Evolutionary conservation across 78 protist species (phyloP).

Genomic region (Bodo saltans): DNA sequence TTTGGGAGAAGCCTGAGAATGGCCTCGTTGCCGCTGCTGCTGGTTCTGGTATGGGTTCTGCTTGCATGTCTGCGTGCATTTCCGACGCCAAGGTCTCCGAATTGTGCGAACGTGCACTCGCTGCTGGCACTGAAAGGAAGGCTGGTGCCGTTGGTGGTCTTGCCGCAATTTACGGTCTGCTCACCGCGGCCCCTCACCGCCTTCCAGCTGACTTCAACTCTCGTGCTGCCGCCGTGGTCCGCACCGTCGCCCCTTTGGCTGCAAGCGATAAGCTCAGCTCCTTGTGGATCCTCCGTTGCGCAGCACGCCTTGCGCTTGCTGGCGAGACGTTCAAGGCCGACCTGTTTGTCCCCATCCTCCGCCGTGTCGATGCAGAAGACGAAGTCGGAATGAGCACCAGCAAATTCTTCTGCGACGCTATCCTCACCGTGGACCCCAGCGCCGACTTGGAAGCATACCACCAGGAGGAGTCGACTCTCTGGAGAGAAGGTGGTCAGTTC

Average conservation of each 20-base stretch:
- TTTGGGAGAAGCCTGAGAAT: background rate
- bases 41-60: background rate
- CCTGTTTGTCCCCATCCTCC: too few species aligned
- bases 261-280: background rate
- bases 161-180: background rate
- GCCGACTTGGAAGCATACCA: too few species aligned
- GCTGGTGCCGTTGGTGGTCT: background rate
- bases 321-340: too few species aligned
- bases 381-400: too few species aligned
- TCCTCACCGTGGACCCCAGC: too few species aligned
- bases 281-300: background rate
- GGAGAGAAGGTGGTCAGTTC: too few species aligned
- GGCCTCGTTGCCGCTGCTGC: background rate
- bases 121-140: background rate
- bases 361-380: too few species aligned
- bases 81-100: background rate
- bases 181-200: background rate
- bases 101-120: background rate
- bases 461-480: too few species aligned
- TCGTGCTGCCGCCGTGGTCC: background rate
- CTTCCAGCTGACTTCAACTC: background rate
- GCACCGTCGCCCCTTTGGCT: background rate
- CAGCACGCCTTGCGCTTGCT: too few species aligned
- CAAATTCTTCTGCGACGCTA: too few species aligned
- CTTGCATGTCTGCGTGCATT: background rate